A percentile compares a stretch with the other conserved stretches of the same genome.
phyloP scores from a whole-genome alignment of 495 filamentous ascomycete genomes.

The Hypoxylon subgilvum region DNA sequence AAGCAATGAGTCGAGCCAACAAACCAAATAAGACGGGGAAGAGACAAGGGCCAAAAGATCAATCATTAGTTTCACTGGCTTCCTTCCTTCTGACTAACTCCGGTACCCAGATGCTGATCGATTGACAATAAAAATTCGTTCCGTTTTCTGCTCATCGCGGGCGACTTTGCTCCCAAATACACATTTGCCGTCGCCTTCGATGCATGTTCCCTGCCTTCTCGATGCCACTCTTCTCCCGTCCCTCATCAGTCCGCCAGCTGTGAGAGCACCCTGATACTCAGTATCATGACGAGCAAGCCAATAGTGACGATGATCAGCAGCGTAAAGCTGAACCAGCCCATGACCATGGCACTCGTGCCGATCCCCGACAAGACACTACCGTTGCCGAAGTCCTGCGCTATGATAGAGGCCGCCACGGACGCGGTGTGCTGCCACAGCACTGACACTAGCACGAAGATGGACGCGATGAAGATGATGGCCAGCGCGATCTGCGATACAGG shows the following conservation, averaged over 20 bases:
- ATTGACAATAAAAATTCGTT: constrained; percentile 29
- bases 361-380: constrained; percentile 88
- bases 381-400: constrained; percentile 94
- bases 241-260: constrained; percentile 50
- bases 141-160: constrained; percentile 3
- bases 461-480: constrained; percentile 78
- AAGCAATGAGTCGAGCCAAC: too few relatives aligned
- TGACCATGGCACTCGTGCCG: constrained; percentile 89
- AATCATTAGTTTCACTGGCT: constrained; percentile 31
- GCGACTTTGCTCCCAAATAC: constrained; percentile 30
- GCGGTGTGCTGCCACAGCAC: constrained; percentile 87
- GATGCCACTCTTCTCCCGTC: not conserved
- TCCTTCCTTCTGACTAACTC: constrained; percentile 27
- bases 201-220: not conserved
- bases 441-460: constrained; percentile 78
- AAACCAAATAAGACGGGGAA: too few relatives aligned
- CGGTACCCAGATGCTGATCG: constrained; percentile 33
- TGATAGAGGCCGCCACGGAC: constrained; percentile 88
- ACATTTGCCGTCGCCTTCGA: constrained; percentile 8
- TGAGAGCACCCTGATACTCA: constrained; percentile 77
- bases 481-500: constrained; percentile 77
- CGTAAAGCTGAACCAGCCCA: constrained; percentile 96
- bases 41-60: too few relatives aligned
- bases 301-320: constrained; percentile 92
- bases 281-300: constrained; percentile 91